Conservation (phyloP, 208 protist genomes). For the Strigomonas culicis region DNA sequence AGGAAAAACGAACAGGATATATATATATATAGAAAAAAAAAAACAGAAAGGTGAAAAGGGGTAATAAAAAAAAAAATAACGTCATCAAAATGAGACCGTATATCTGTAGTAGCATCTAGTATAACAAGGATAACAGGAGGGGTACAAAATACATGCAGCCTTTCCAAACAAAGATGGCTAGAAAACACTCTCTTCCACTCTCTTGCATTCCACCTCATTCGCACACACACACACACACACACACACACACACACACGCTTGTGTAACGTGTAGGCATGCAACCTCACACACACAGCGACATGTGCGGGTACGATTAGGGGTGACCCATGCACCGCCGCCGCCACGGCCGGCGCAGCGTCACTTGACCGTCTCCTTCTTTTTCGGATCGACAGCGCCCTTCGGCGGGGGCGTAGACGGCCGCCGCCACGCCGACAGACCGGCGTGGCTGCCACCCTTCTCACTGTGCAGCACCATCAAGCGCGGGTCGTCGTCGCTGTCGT, state of each 20-base stretch:
- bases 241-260: too few species aligned
- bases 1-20: too few species aligned
- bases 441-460: neutral
- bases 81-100: neutral
- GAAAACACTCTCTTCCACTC: neutral
- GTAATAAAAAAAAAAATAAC: slow-evolving; percentile 22
- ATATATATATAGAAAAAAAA: slow-evolving; percentile 9
- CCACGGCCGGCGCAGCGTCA: too few species aligned
- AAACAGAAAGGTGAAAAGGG: slow-evolving; percentile 10
- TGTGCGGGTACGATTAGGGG: too few species aligned
- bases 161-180: too few species aligned
- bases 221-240: too few species aligned
- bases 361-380: neutral
- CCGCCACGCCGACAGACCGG: neutral
- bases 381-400: neutral
- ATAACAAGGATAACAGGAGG: neutral
- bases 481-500: slow-evolving; percentile 21
- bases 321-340: too few species aligned
- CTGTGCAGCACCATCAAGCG: slow-evolving; percentile 11
- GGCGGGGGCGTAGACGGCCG: neutral
- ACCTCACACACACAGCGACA: too few species aligned
- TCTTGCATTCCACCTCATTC: too few species aligned
- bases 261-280: too few species aligned
- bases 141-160: neutral
- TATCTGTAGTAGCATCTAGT: neutral